Evolutionary conservation across 2,329 filamentous ascomycete genomes (phyloP).

Genomic region (Aspergillus candidus): DNA sequence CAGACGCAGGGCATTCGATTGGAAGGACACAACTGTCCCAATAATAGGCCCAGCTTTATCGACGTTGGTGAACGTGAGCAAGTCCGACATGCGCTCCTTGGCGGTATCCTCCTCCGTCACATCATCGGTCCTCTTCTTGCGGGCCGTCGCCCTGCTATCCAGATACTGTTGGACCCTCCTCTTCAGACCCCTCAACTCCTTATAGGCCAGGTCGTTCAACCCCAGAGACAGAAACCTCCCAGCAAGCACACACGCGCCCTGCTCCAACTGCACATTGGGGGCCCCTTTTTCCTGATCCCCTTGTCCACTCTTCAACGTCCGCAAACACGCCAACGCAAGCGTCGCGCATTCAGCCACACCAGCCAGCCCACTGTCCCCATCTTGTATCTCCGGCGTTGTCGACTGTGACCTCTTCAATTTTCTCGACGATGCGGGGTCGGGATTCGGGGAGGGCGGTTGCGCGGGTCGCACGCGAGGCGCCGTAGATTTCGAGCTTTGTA

Average conservation of each 20-base stretch:
- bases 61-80: constrained; percentile 31
- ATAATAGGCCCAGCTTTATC: constrained; percentile 21
- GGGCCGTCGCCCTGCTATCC: constrained; percentile 14
- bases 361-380: constrained; percentile 19
- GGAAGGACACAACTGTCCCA: constrained; percentile 34
- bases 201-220: constrained; percentile 36
- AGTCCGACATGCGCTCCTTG: constrained; percentile 34
- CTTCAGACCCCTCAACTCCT: constrained; percentile 37
- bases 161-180: constrained; percentile 30
- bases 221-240: constrained; percentile 38
- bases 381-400: constrained; percentile 1
- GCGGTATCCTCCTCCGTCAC: constrained; percentile 20
- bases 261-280: constrained; percentile 37
- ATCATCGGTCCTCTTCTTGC: constrained; percentile 14
- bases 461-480: constrained; percentile 9
- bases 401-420: constrained; percentile 15
- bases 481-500: constrained; percentile 19
- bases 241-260: constrained; percentile 38
- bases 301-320: constrained; percentile 29
- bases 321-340: constrained; percentile 34
- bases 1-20: constrained; percentile 36
- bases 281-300: constrained; percentile 12
- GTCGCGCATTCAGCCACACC: constrained; percentile 37
- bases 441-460: constrained; percentile 27
- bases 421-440: constrained; percentile 16